Evolutionary conservation across 345 rosid species (phyloP).

Genomic region (Pugionium dolabratum): DNA sequence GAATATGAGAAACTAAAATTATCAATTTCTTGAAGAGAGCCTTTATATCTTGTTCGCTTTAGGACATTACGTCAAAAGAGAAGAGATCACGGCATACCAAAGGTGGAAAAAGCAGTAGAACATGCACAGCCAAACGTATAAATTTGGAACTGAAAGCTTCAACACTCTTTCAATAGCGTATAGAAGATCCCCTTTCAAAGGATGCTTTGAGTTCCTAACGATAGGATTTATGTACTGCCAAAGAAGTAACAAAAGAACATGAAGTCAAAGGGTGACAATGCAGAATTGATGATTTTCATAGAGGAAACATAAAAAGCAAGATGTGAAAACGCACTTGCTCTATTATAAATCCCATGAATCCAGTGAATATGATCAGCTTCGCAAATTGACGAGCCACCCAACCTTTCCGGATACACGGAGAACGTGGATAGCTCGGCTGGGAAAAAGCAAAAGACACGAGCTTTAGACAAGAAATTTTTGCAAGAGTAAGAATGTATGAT

Average conservation of each 20-base stretch:
- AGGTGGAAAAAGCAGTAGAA: conserved; percentile 97
- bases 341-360: conserved; percentile 92
- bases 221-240: conserved; percentile 98
- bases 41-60: background rate
- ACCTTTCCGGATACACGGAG: conserved; percentile 69
- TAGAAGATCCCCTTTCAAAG: conserved; percentile 81
- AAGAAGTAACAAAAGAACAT: conserved; percentile 32
- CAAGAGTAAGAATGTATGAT: conserved; percentile 21
- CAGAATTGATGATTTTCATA: conserved; percentile 5
- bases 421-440: conserved; percentile 87
- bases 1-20: conserved; percentile 3
- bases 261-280: conserved; percentile 23
- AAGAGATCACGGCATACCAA: conserved; percentile 56
- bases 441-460: background rate
- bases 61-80: conserved; percentile 8
- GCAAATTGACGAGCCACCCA: conserved; percentile 91
- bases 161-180: conserved; percentile 89
- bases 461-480: conserved; percentile 20
- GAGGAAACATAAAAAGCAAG: conserved; percentile 22
- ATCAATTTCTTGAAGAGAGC: conserved; percentile 4
- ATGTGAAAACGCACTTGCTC: conserved; percentile 64
- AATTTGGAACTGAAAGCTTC: conserved; percentile 94
- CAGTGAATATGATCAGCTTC: conserved; percentile 83
- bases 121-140: conserved; percentile 99
- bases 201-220: conserved; percentile 91